Evolutionary conservation across 2,329 filamentous ascomycete species (phyloP), one percentile per base, ranked within the genome.

Genomic region (Colletotrichum costaricense): DNA sequence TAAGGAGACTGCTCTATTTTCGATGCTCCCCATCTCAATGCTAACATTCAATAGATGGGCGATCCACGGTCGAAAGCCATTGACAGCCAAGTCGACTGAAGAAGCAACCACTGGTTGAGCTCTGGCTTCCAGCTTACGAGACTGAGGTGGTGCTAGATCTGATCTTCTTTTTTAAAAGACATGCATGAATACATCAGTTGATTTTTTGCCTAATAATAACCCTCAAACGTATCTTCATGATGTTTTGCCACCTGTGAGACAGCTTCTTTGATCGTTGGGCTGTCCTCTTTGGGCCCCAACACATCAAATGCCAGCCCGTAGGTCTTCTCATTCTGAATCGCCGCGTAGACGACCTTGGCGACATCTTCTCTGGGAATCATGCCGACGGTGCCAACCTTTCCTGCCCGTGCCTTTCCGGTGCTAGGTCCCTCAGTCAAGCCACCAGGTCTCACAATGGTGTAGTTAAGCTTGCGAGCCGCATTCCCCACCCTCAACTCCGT

Each of bases 361-460:
- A 88, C 84, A 79, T 88, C 86, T 73, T 84, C 83, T 22, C 86
- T 78, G 22, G 80, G 80, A 49, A 87, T 81, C 65, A 76, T 81
- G 0, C 77, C 76, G 2, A 75, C 76, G 22, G 85, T 64, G 60
- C 83, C 81, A 12, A 85, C 82, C 76, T 82, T 83, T 4, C 86
- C 86, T 1, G 86, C 82, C 8, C 76, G 79, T 5, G 87, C 79
- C 46, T 76, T 83, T 5, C 84, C 85, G 24, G 76, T 81, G 5
- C 77, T 81, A 2, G 78, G 76, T 2, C 83, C 82, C 28, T 85
- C 79, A n/a, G 75, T 81, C 62, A 87, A 76, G 7, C 80, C 78
- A 3, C 84, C 84, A 0, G 85, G 84, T 42, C 85, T 75, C 63
- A 87, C 80, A 69, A 86, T 86, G 9, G 85, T 87, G 77, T 85